Conservation (phyloP, 2,329 filamentous ascomycete species). For the Fusarium solani-melongenae region DNA sequence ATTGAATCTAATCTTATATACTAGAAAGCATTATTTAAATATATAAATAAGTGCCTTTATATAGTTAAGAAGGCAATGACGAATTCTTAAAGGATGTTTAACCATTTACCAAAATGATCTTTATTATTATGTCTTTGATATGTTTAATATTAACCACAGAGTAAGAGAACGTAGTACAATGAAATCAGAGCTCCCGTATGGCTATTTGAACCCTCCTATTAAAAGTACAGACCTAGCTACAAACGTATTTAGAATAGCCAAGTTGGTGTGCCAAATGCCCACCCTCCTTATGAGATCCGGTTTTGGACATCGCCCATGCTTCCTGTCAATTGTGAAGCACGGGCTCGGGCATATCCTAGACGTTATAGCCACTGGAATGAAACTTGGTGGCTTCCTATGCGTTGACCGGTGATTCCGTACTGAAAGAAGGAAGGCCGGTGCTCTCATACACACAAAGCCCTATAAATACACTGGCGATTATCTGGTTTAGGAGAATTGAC, state of each 20-base stretch:
- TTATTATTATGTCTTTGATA: too few relatives aligned
- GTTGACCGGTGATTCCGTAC: background rate
- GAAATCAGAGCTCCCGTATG: background rate
- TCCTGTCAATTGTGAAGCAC: background rate
- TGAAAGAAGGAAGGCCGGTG: background rate
- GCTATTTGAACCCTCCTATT: background rate
- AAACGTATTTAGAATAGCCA: background rate
- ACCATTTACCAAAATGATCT: too few relatives aligned
- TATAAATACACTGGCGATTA: background rate
- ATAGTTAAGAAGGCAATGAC: too few relatives aligned
- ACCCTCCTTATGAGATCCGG: background rate
- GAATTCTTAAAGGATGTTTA: too few relatives aligned
- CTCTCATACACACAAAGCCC: background rate
- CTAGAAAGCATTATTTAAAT: too few relatives aligned
- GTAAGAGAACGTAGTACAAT: background rate
- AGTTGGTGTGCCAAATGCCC: background rate
- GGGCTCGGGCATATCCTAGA: background rate
- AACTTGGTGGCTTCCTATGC: background rate
- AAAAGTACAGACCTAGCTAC: background rate
- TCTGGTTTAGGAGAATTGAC: background rate
- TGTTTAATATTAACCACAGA: background rate
- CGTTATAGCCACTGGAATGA: background rate
- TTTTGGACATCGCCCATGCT: background rate
- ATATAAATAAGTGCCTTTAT: too few relatives aligned
- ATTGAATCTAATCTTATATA: too few relatives aligned